Evolutionary conservation across 345 rosid species (phyloP), one percentile per base, ranked within the genome.

Genomic region (Nasturtium officinale): DNA sequence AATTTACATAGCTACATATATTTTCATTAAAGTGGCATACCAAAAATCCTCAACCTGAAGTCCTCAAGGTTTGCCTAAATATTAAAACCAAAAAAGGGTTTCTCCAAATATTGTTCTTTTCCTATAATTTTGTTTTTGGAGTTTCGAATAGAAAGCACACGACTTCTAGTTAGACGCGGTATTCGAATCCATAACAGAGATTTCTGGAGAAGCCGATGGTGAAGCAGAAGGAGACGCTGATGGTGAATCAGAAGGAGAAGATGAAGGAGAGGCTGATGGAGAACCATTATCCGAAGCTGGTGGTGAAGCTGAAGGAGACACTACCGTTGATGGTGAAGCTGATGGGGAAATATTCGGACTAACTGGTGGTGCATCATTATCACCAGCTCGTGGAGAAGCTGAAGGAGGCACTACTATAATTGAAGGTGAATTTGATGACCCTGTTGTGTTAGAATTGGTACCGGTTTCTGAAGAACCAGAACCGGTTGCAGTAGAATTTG

Each of bases 1-100:
- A 59, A 59, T 59, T 47, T 25, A 23, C 52, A 70, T 35, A 59
- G 50, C 74, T 70, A 59, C n/a, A 21, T 66, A 59, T 33, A 23
- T 58, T 47, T 58, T 21, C 48, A 48, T 55, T 13, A 18, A 43
- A 23, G 13, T 35, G 29, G 46, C 46, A 35, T 12, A 58, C 61
- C 38, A 56, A 56, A 16, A 57, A 11, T 51, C 37, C 20, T 54
- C 18, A 15, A 54, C 59, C 29, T 28, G 12, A 52, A 52, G 5
- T 43, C 64, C 61, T 28, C 32, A 68, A 42, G 54, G 53, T 67
- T 67, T 48, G 37, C 35, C 57, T 7, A 47, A 29, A 64, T 46
- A 45, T 45, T 9, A 18, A 18, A 17, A 7, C 52, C 25, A 45
- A 47, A 47, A 47, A 47, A 17, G 4, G 7, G 9, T 18, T 30